Conservation (phyloP, 2,329 filamentous ascomycete genomes). For the Coniochaeta sp. region DNA sequence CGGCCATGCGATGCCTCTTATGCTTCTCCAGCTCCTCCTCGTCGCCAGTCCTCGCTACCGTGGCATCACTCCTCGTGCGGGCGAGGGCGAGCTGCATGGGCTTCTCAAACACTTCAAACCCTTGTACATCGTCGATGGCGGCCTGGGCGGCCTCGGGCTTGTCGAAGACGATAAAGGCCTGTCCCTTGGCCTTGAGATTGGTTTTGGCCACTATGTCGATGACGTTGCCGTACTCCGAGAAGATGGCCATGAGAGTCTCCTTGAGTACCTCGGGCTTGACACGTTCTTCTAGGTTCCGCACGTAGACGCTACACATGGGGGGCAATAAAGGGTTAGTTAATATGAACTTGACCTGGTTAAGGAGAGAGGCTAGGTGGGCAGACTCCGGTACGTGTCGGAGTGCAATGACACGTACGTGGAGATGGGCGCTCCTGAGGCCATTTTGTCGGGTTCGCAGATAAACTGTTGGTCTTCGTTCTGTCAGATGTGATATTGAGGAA, state of each 20-base stretch:
- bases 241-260: conserved; percentile 69
- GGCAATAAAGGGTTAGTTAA: conserved; percentile 24
- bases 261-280: conserved; percentile 75
- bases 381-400: conserved; percentile 43
- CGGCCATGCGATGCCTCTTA: conserved; percentile 74
- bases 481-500: no score
- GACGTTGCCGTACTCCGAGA: conserved; percentile 79
- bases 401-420: conserved; percentile 72
- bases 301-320: conserved; percentile 49
- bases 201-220: conserved; percentile 67
- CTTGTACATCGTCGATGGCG: conserved; percentile 84
- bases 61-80: conserved; percentile 79
- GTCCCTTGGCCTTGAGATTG: conserved; percentile 86
- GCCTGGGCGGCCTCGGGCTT: conserved; percentile 67
- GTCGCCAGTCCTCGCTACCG: conserved; percentile 65
- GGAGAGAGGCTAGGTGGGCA: neutral
- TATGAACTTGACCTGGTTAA: conserved; percentile 6
- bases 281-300: conserved; percentile 85
- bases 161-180: conserved; percentile 92
- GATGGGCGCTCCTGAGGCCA: conserved; percentile 38
- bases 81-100: conserved; percentile 81
- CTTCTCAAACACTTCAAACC: conserved; percentile 89
- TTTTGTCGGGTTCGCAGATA: conserved; percentile 6
- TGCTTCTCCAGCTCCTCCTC: conserved; percentile 81
- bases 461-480: neutral